Evolutionary conservation across 2,329 filamentous ascomycete species (phyloP).

Genomic region (Calonectria pauciramosa): DNA sequence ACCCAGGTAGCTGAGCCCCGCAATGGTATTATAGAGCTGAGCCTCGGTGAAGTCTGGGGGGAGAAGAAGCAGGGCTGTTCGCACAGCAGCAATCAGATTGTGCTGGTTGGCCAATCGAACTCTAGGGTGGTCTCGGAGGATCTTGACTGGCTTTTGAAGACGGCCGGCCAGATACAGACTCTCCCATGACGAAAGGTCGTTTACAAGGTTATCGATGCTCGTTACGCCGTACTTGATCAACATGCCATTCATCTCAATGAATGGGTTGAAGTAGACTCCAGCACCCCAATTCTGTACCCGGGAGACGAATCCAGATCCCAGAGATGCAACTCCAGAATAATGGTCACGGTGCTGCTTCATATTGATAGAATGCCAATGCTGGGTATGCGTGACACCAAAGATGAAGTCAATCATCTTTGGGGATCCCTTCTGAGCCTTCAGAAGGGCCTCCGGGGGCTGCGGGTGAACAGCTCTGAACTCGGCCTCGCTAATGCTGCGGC

Average conservation of each 20-base stretch:
- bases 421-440: slow-evolving; percentile 86
- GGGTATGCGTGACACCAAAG: slow-evolving; percentile 92
- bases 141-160: slow-evolving; percentile 97
- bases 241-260: slow-evolving; percentile 93
- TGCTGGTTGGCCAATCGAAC: slow-evolving; percentile 96
- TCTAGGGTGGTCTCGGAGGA: slow-evolving; percentile 91
- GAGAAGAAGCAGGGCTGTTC: slow-evolving; percentile 89
- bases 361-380: slow-evolving; percentile 98
- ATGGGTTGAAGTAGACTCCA: slow-evolving; percentile 98
- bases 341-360: slow-evolving; percentile 89
- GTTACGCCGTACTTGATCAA: slow-evolving; percentile 99
- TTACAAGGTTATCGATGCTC: slow-evolving; percentile 89
- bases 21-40: slow-evolving; percentile 90
- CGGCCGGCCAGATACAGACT: slow-evolving; percentile 96
- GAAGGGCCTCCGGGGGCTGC: slow-evolving; percentile 83
- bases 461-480: slow-evolving; percentile 80
- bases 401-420: slow-evolving; percentile 99
- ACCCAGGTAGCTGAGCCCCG: slow-evolving; percentile 92
- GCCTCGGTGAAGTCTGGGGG: slow-evolving; percentile 88
- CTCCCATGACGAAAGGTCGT: slow-evolving; percentile 91
- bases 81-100: slow-evolving; percentile 92
- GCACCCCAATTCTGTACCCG: slow-evolving; percentile 93
- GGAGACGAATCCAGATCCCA: slow-evolving; percentile 89
- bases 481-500: slow-evolving; percentile 66
- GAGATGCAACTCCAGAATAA: slow-evolving; percentile 86